Conservation (phyloP, 1,139 yeast species). For the Sugiyamaella pinicola region DNA sequence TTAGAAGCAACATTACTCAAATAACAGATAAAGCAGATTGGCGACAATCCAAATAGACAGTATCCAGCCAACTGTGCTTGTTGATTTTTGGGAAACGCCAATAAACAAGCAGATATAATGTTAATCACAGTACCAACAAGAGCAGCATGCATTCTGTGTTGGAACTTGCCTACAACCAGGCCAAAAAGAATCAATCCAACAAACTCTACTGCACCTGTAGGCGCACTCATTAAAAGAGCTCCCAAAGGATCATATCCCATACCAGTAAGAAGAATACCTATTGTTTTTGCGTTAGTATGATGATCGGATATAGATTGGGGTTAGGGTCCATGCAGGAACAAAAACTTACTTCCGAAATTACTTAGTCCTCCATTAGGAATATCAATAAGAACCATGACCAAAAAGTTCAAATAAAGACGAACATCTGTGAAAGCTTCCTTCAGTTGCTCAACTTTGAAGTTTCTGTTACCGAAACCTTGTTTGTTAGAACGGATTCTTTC, state of each 20-base stretch:
- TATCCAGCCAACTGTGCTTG: slow-evolving; percentile 46
- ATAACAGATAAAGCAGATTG: slow-evolving; percentile 52
- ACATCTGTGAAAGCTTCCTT: slow-evolving; percentile 47
- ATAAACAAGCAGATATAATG: slow-evolving; percentile 46
- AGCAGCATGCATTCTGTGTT: slow-evolving; percentile 47
- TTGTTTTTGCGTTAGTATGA: slow-evolving; percentile 1
- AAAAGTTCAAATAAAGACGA: slow-evolving; percentile 54
- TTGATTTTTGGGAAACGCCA: slow-evolving; percentile 48
- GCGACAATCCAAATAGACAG: slow-evolving; percentile 44
- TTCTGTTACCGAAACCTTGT: slow-evolving; percentile 58
- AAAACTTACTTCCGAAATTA: slow-evolving; percentile 44
- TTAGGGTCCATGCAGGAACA: not conserved
- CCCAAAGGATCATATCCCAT: slow-evolving; percentile 46
- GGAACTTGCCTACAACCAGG: slow-evolving; percentile 32
- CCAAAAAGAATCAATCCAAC: slow-evolving; percentile 38
- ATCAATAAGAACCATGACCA: slow-evolving; percentile 47
- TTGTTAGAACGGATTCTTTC: slow-evolving; percentile 53
- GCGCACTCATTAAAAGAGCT: slow-evolving; percentile 47
- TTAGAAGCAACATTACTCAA: slow-evolving; percentile 55
- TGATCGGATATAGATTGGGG: too few relatives aligned
- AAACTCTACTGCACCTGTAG: slow-evolving; percentile 44
- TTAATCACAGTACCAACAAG: slow-evolving; percentile 42
- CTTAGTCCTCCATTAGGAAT: slow-evolving; percentile 58
- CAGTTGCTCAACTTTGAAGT: slow-evolving; percentile 57
- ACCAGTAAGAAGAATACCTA: slow-evolving; percentile 43